Conservation (phyloP, 305 asterid species). For the Fraxinus sp. region DNA sequence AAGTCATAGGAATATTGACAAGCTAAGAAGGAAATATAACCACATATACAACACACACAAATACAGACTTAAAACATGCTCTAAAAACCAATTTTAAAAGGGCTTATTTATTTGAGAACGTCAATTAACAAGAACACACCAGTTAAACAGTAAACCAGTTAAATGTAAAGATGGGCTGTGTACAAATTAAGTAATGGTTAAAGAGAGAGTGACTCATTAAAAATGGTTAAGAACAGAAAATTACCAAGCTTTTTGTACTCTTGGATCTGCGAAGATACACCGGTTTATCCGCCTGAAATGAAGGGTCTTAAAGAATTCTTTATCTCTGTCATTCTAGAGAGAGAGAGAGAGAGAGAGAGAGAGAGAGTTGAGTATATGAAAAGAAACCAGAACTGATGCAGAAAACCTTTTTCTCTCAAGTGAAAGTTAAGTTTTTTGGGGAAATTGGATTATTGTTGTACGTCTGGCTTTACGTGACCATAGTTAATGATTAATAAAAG, state of each 20-base stretch:
- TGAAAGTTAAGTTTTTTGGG: not conserved
- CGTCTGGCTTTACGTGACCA: not conserved
- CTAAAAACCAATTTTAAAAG: not conserved
- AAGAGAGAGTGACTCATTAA: not conserved
- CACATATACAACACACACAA: not conserved
- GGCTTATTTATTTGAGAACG: not conserved
- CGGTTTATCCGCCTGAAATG: constrained; percentile 42
- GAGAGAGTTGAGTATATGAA: constrained; percentile 23
- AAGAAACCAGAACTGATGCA: constrained; percentile 9
- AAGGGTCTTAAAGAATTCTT: constrained; percentile 28
- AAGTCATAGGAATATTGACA: not conserved
- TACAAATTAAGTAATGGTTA: not conserved
- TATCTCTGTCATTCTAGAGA: constrained; percentile 16
- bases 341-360: constrained; percentile 24
- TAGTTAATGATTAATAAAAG: not conserved
- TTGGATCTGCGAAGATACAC: constrained; percentile 34
- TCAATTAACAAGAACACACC: not conserved
- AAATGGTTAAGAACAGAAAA: not conserved
- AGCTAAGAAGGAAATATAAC: not conserved
- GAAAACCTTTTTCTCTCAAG: not conserved
- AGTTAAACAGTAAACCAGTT: not conserved
- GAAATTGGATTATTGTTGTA: not conserved
- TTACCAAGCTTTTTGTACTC: constrained; percentile 18
- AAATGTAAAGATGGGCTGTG: constrained; percentile 26
- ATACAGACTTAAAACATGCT: not conserved